A percentile compares a stretch with the other conserved stretches of the same genome.
Evolutionary conservation across 192 early-diverging fungal species (phyloP).

Genomic region (Lunasporangiospora selenospora): DNA sequence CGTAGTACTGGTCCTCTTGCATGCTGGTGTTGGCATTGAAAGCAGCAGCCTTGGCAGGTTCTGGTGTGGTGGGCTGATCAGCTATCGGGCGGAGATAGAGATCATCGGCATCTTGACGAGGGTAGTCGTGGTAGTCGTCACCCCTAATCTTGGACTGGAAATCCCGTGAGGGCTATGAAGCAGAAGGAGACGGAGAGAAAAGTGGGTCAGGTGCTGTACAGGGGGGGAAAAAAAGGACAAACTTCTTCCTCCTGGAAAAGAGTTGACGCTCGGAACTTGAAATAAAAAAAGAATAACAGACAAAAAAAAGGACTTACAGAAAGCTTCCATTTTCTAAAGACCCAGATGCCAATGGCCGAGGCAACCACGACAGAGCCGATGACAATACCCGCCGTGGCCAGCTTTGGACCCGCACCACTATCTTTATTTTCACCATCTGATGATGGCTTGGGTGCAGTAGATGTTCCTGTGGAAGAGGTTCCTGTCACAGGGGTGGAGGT

Average conservation of each 20-base stretch:
- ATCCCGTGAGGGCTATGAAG: conserved; percentile 46
- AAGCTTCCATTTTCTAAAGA: conserved; percentile 61
- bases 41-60: conserved; percentile 38
- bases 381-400: conserved; percentile 51
- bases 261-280: neutral
- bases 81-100: conserved; percentile 51
- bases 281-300: neutral
- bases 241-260: neutral
- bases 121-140: conserved; percentile 42
- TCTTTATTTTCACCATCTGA: neutral
- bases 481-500: neutral
- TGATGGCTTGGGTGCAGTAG: neutral
- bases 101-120: conserved; percentile 49
- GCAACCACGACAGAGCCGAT: conserved; percentile 49
- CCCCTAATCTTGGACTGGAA: conserved; percentile 55
- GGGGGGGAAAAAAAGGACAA: too few relatives aligned
- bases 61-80: conserved; percentile 23
- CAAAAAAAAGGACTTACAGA: conserved; percentile 39
- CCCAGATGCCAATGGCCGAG: conserved; percentile 57
- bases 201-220: too few relatives aligned
- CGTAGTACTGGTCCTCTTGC: conserved; percentile 43
- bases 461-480: neutral
- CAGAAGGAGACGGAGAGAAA: conserved; percentile 2
- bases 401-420: neutral
- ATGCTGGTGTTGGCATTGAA: conserved; percentile 18